Base-by-base conservation (phyloP, 257 asterid genomes). In the Striga asiatica region DNA sequence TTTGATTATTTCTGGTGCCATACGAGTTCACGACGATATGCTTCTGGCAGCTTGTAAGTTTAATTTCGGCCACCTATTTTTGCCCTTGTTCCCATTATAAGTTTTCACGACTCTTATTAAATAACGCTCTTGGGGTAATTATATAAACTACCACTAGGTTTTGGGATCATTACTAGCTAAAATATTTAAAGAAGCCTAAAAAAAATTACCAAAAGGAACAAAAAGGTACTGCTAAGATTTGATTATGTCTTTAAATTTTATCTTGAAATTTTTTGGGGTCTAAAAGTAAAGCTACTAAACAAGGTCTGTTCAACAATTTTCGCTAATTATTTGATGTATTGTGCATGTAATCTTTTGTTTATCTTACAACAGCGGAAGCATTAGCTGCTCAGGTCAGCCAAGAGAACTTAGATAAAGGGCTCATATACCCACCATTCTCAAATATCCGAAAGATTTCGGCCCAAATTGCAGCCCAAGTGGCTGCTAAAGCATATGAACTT, bases 1-100 rank as follows among this genome's bases (percentile, higher is more conserved):
- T 35, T 73, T 92, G 81, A 88, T 92, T 32, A 92, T 92, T 24
- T 92, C 98, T 7, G 98, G 98, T 38, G 97, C 98, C 27, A 87
- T 91, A 65, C 92, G 96, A 21, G 98, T 87, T 34, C 99, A 92
- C 5, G 88, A 92, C 21, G 97, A 92, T 61, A 92, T 92, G 95
- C 97, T 92, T 58, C 86, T 92, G 29, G 93, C 80, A 71, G 99
- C 99, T 58, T 88, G 99, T 92, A 82, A 84, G 95, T 82, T 62
- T 18, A 18, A 12, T 2, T 19, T 43, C 22, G 1, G 1, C 50
- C 18, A 16, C 50, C 50, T 18, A 19, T 1, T 10, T 22, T 41
- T 16, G 48, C 21, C 48, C 22, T 16, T 41, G 48, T n/a, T n/a
- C n/a, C n/a, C n/a, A n/a, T n/a, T n/a, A n/a, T n/a, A n/a, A n/a